Evolutionary conservation across 257 asterid genomes (phyloP).

Genomic region (Jasminum sambac): DNA sequence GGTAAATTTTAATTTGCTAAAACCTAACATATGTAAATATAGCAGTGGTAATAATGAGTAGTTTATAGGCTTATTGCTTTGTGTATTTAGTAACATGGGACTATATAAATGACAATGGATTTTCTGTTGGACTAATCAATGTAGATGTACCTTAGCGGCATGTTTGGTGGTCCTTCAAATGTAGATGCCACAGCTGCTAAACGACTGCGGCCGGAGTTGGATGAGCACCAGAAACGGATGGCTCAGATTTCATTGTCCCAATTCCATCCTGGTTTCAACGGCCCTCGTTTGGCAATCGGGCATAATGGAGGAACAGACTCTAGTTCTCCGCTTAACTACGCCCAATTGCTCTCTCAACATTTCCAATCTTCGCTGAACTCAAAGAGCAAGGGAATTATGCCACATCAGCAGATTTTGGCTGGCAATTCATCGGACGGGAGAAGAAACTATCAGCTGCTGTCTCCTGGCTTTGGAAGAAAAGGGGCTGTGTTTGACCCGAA

Average conservation of each 20-base stretch:
- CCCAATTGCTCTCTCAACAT: constrained; percentile 46
- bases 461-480: constrained; percentile 42
- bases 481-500: constrained; percentile 29
- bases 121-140: constrained; percentile 14
- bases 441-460: constrained; percentile 42
- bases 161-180: constrained; percentile 16
- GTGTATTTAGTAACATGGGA: background rate
- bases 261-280: constrained; percentile 29
- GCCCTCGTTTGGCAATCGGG: constrained; percentile 38
- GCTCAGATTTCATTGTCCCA: constrained; percentile 34
- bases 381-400: constrained; percentile 38
- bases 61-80: no score
- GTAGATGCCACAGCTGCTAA: constrained; percentile 24
- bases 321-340: constrained; percentile 40
- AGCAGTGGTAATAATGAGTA: no score
- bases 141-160: constrained; percentile 46
- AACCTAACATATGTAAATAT: no score
- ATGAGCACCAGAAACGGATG: constrained; percentile 35
- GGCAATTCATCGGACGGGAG: constrained; percentile 22
- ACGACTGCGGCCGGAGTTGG: constrained; percentile 30
- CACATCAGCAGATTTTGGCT: constrained; percentile 40
- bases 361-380: constrained; percentile 44
- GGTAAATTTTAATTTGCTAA: constrained; percentile 33
- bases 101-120: constrained; percentile 5
- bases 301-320: constrained; percentile 34